phyloP scores from a whole-genome alignment of 306 rosid species.

The Purshia tridentata region DNA sequence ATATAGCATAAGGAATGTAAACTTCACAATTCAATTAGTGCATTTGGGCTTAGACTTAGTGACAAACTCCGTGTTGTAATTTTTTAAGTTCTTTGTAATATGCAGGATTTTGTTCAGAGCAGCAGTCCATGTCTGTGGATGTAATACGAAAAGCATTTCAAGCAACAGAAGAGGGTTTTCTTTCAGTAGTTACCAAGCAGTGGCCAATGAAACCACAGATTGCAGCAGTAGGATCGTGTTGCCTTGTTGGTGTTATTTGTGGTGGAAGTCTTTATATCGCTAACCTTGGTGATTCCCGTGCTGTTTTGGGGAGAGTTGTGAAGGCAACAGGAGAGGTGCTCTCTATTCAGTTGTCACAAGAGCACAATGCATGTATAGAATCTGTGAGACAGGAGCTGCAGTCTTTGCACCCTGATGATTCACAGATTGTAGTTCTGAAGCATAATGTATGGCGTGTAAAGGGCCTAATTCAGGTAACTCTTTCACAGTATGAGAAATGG shows the following conservation, averaged over 20 bases:
- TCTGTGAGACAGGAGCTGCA: conserved; percentile 83
- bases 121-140: conserved; percentile 70
- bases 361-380: conserved; percentile 77
- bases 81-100: conserved; percentile 17
- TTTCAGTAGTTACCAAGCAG: conserved; percentile 63
- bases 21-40: not conserved
- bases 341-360: conserved; percentile 66
- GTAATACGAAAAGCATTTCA: conserved; percentile 84
- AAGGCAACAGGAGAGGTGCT: conserved; percentile 81
- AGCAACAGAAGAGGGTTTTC: conserved; percentile 90
- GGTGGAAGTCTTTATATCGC: conserved; percentile 71
- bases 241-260: conserved; percentile 81
- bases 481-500: not conserved
- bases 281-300: conserved; percentile 86
- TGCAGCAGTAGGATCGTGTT: conserved; percentile 94
- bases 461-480: conserved; percentile 76
- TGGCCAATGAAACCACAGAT: conserved; percentile 73
- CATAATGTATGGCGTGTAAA: conserved; percentile 94
- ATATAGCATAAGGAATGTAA: not conserved
- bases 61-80: not conserved
- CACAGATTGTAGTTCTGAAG: conserved; percentile 76
- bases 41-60: not conserved
- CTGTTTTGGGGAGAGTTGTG: conserved; percentile 80
- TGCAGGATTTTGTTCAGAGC: conserved; percentile 79
- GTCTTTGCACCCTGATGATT: conserved; percentile 80